Evolutionary conservation across 192 early-diverging fungal species (phyloP).

Genomic region (Lobosporangium transversale): DNA sequence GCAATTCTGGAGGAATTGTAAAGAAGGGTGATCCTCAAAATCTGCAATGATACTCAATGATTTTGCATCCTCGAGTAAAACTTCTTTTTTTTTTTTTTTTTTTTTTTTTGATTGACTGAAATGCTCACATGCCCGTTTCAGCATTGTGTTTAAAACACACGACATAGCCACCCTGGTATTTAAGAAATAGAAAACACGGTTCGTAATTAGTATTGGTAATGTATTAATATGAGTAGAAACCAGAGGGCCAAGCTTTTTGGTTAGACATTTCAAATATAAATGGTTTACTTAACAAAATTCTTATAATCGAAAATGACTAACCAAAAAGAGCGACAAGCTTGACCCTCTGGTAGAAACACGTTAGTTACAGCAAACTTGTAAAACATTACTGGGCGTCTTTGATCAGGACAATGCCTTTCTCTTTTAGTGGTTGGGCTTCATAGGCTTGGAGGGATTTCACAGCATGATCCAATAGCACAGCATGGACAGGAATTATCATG

Average conservation of each 20-base stretch:
- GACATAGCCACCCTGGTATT: not conserved
- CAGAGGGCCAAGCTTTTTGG: too few relatives aligned
- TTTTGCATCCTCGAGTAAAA: not conserved
- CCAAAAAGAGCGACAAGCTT: too few relatives aligned
- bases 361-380: not conserved
- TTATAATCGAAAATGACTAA: too few relatives aligned
- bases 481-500: not conserved
- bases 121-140: not conserved
- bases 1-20: not conserved
- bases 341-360: too few relatives aligned
- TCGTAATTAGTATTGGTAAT: not conserved
- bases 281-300: too few relatives aligned
- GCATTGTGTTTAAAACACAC: not conserved
- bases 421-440: not conserved
- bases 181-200: not conserved
- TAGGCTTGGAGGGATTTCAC: not conserved
- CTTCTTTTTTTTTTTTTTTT: too few relatives aligned
- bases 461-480: not conserved
- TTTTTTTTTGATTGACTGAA: not conserved
- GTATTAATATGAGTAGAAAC: constrained; percentile 2
- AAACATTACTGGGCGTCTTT: constrained; percentile 1
- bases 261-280: too few relatives aligned
- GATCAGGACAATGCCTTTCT: not conserved
- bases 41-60: not conserved
- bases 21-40: not conserved